Evolutionary conservation across 176 grass and related monocot genomes (phyloP).

Genomic region (Lolium perenne): DNA sequence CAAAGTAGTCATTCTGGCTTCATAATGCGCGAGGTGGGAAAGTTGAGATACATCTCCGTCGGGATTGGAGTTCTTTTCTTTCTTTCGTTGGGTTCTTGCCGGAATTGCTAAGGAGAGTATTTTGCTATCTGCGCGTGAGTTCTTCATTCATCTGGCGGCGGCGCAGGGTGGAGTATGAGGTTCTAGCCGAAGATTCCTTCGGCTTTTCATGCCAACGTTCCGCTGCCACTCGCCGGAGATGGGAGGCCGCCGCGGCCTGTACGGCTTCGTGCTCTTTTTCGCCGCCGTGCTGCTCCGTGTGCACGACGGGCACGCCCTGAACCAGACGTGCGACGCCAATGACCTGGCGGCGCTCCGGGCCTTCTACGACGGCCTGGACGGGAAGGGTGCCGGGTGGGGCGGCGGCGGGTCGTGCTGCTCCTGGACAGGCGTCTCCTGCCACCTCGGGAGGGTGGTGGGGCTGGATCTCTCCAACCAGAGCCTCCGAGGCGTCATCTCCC

Average conservation of each 20-base stretch:
- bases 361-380: constrained; percentile 56
- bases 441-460: constrained; percentile 53
- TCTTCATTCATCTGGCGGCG: constrained; percentile 2
- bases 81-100: background rate
- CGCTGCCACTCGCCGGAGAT: constrained; percentile 54
- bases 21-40: background rate
- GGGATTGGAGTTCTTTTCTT: background rate
- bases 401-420: constrained; percentile 63
- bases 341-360: constrained; percentile 62
- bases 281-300: constrained; percentile 33
- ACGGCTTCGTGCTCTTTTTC: constrained; percentile 20
- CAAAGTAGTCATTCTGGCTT: too few relatives aligned
- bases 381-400: constrained; percentile 57
- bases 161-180: constrained; percentile 23
- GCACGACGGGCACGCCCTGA: constrained; percentile 30
- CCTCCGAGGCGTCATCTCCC: constrained; percentile 56
- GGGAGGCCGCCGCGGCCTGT: constrained; percentile 47
- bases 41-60: background rate
- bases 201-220: constrained; percentile 34
- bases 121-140: constrained; percentile 21
- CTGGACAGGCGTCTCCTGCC: constrained; percentile 74
- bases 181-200: background rate
- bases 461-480: constrained; percentile 72
- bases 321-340: constrained; percentile 52
- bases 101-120: background rate